These are phyloP conservation scores for Mucor piriformis DNA, from an alignment of 371 early-diverging fungal species.

Conservation along the genomic window DNA sequence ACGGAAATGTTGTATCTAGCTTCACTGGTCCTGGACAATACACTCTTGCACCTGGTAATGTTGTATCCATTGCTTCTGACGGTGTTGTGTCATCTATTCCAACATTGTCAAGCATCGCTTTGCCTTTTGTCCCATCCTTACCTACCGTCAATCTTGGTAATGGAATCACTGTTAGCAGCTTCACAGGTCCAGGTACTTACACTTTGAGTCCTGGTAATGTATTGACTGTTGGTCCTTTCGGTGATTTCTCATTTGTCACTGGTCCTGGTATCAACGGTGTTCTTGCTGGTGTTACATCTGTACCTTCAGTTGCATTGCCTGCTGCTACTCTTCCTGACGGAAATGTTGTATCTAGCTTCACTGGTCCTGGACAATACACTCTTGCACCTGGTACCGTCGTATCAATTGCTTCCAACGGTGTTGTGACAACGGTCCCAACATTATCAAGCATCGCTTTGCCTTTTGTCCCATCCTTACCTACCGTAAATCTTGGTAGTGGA, in stretches of 20 bases:
- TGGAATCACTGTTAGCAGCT: background rate
- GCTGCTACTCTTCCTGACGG: background rate
- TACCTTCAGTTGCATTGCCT: background rate
- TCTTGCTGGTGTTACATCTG: background rate
- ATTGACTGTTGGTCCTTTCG: background rate
- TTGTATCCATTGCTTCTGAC: background rate
- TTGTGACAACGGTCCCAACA: background rate
- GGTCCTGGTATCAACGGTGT: slow-evolving; percentile 1
- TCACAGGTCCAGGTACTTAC: background rate
- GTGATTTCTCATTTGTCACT: background rate
- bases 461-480: no score
- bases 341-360: background rate
- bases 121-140: background rate
- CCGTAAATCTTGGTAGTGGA: no score
- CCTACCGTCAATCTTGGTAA: background rate
- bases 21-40: slow-evolving; percentile 1
- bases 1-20: background rate
- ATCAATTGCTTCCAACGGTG: background rate
- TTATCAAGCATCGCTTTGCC: no score
- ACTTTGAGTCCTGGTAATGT: background rate
- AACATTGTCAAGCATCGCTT: background rate
- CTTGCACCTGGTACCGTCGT: slow-evolving; percentile 1
- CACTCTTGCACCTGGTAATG: slow-evolving; percentile 5
- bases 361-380: slow-evolving; percentile 9
- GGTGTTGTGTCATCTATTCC: background rate